Percentiles rank a stretch among this genome's conserved stretches.
These are phyloP conservation scores for Cudoniella acicularis DNA, from an alignment of 495 filamentous ascomycete species.

Conservation along the genomic window DNA sequence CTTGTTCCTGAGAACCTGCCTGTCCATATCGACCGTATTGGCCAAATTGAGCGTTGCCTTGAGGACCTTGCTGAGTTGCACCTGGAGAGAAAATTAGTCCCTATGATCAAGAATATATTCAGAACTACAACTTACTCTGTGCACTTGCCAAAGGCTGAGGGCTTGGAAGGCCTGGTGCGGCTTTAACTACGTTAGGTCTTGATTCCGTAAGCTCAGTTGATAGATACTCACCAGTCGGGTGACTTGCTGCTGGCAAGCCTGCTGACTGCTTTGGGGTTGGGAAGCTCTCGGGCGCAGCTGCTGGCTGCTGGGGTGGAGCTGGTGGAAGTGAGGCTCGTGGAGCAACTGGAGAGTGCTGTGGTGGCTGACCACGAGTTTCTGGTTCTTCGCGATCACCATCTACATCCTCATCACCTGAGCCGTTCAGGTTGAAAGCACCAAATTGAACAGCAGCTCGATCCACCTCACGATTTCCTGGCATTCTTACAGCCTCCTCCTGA, in stretches of 20 bases:
- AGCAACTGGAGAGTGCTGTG: slow-evolving; percentile 89
- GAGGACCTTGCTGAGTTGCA: slow-evolving; percentile 28
- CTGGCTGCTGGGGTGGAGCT: slow-evolving; percentile 39
- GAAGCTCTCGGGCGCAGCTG: slow-evolving; percentile 57
- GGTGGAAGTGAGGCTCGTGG: slow-evolving; percentile 91
- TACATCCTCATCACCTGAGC: slow-evolving; percentile 70
- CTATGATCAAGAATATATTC: background rate
- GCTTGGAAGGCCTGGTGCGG: slow-evolving; percentile 28
- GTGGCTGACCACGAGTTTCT: slow-evolving; percentile 91
- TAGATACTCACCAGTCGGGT: slow-evolving; percentile 32
- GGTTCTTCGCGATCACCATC: slow-evolving; percentile 93
- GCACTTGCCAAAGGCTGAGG: slow-evolving; percentile 21
- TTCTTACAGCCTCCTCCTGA: slow-evolving; percentile 95
- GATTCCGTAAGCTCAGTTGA: background rate
- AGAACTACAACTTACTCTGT: slow-evolving; percentile 17
- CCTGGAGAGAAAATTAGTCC: slow-evolving; percentile 17
- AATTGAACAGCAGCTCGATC: slow-evolving; percentile 95
- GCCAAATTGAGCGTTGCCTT: slow-evolving; percentile 41
- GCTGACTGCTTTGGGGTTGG: slow-evolving; percentile 64
- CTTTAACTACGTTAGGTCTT: slow-evolving; percentile 9
- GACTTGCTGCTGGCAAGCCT: slow-evolving; percentile 63
- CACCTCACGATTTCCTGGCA: slow-evolving; percentile 97
- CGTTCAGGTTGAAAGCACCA: slow-evolving; percentile 90
- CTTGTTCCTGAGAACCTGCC: slow-evolving; percentile 48
- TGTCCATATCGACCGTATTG: slow-evolving; percentile 70